A percentile compares a stretch with the other conserved stretches of the same genome.
These are phyloP conservation scores for Prunus dulcis DNA, from an alignment of 306 rosid genomes.

Conservation along the genomic window DNA sequence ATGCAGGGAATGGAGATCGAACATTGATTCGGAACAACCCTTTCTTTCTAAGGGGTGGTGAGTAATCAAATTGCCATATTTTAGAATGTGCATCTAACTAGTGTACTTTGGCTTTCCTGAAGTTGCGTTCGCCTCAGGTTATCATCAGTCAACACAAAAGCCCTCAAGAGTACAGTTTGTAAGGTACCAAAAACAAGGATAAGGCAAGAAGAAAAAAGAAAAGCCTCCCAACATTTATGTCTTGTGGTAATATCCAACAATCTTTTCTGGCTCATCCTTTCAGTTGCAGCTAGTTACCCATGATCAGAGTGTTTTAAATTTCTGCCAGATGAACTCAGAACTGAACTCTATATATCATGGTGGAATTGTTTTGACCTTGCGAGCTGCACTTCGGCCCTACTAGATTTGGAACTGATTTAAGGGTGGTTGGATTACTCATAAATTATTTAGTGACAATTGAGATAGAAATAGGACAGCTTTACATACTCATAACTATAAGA, in stretches of 20 bases:
- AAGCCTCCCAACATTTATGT: not conserved
- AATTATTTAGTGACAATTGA: not conserved
- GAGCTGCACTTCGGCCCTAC: not conserved
- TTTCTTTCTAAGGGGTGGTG: not conserved
- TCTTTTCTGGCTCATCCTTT: not conserved
- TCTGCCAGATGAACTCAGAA: not conserved
- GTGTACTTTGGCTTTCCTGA: not conserved
- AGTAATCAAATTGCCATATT: not conserved
- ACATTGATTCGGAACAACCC: not conserved
- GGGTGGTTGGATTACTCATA: not conserved
- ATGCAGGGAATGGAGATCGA: not conserved
- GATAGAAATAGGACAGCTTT: not conserved
- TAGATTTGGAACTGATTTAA: not conserved
- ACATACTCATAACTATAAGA: not conserved
- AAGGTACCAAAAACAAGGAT: not conserved
- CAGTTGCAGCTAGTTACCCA: too few relatives aligned
- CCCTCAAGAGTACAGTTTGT: not conserved
- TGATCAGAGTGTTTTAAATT: not conserved
- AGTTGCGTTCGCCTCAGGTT: not conserved
- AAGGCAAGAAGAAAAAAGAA: not conserved
- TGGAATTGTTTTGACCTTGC: not conserved
- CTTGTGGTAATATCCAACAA: not conserved
- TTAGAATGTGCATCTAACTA: not conserved
- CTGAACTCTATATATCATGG: not conserved
- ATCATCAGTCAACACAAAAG: not conserved